These are phyloP conservation scores for Hypericum androsaemum DNA, from an alignment of 345 rosid species.

Conservation along the genomic window DNA sequence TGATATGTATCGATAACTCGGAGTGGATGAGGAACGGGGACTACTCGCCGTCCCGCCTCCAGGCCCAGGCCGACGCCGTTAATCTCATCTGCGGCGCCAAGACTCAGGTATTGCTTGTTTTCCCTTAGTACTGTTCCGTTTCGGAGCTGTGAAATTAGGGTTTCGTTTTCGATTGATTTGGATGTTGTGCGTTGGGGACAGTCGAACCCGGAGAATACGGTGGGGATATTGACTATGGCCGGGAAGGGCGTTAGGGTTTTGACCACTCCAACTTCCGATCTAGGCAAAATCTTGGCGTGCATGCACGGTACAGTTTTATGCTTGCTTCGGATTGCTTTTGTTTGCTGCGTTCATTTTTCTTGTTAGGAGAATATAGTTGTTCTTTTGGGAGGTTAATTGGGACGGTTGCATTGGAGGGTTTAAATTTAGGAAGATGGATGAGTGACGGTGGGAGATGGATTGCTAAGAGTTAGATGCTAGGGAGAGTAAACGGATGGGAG, in stretches of 20 bases:
- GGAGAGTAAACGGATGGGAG: too few species aligned
- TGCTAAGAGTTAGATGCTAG: too few species aligned
- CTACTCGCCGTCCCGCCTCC: constrained; percentile 48
- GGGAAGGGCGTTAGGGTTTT: constrained; percentile 77
- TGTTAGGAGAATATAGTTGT: too few species aligned
- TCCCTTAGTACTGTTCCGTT: neutral
- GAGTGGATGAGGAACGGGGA: constrained; percentile 82
- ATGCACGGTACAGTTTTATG: constrained; percentile 48
- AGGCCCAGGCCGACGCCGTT: constrained; percentile 58
- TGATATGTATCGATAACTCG: constrained; percentile 66
- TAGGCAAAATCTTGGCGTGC: constrained; percentile 65
- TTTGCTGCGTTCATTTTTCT: too few species aligned
- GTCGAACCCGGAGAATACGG: constrained; percentile 85
- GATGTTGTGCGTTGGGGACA: constrained; percentile 12
- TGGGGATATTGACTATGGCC: constrained; percentile 71
- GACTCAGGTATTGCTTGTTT: constrained; percentile 35
- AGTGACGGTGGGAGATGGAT: too few species aligned
- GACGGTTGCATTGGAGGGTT: too few species aligned
- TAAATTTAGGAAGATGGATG: too few species aligned
- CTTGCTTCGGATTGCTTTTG: neutral
- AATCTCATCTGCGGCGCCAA: constrained; percentile 63
- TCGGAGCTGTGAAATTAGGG: too few species aligned
- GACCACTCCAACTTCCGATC: constrained; percentile 71
- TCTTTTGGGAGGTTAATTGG: too few species aligned
- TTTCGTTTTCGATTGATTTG: neutral